Evolutionary conservation across 768 basidiomycete genomes (phyloP), one percentile per base, ranked within the genome.

Genomic region (Dioszegia hungarica): DNA sequence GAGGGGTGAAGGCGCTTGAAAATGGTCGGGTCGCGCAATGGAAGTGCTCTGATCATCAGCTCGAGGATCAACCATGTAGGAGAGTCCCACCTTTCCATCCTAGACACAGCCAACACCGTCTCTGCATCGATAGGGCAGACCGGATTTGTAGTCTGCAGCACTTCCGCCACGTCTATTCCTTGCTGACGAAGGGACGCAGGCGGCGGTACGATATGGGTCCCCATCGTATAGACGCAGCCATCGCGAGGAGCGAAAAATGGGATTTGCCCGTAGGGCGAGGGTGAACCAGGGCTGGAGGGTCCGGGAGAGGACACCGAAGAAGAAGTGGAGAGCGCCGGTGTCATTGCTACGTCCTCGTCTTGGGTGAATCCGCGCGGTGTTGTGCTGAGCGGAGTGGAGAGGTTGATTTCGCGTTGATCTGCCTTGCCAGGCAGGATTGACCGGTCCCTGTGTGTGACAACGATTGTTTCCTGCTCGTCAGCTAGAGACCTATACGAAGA

Each of bases 91-190:
- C 88, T 81, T 64, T 88, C 84, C 54, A 89, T 76, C 55, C 74
- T 79, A 19, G 84, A 81, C 17, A 83, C 77, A 47, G 83, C 84
- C 29, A 89, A 73, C 33, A 87, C 78, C 25, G 68, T 77, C 1
- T 77, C 78, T 29, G 78, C 75, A 38, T 72, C 72, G 10, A 85
- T 83, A 3, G 81, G 70, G 20, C 86, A 72, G 43, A 85, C 80
- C 0, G 86, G 86, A 72, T 89, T 89, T 9, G 86, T 89, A 11
- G 86, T 88, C 74, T 89, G 88, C 55, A 82, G 84, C 11, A 87
- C 76, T 6, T 74, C 63, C 17, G 73, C 39, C 66, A 68, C 5
- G 20, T 20, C 43, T 47, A 15, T 22, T 19, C 17, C 8, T 4
- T 5, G 77, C 74, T n/a, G n/a, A n/a, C 46, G 75, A 77, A 64